These are phyloP conservation scores for Choiromyces venosus DNA, from an alignment of 495 filamentous ascomycete genomes.

Conservation along the genomic window DNA sequence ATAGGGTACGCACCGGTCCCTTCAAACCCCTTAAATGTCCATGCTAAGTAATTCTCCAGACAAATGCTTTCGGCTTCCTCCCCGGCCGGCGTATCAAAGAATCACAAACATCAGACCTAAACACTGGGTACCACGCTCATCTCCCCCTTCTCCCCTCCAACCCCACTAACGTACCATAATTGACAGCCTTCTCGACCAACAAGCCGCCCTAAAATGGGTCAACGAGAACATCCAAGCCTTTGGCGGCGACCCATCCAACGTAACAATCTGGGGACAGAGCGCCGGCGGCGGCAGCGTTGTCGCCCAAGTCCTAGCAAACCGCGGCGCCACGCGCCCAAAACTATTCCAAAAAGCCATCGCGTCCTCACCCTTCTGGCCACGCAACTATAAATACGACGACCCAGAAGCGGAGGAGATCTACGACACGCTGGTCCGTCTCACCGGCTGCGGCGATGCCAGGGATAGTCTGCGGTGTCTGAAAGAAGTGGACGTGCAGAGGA, in stretches of 20 bases:
- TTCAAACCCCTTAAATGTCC: background rate
- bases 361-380: constrained; percentile 59
- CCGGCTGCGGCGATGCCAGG: constrained; percentile 45
- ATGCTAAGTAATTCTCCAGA: constrained; percentile 11
- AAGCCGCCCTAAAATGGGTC: constrained; percentile 65
- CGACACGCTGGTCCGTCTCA: constrained; percentile 45
- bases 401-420: constrained; percentile 52
- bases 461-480: constrained; percentile 52
- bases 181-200: constrained; percentile 56
- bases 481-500: constrained; percentile 48
- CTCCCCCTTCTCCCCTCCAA: too few relatives aligned
- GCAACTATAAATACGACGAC: constrained; percentile 51
- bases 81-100: constrained; percentile 51
- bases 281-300: constrained; percentile 61
- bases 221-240: constrained; percentile 63
- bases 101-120: constrained; percentile 49
- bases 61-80: constrained; percentile 56
- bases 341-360: constrained; percentile 54
- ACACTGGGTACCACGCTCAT: constrained; percentile 51
- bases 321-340: constrained; percentile 21
- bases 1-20: constrained; percentile 44
- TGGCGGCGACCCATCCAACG: constrained; percentile 57
- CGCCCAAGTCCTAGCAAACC: constrained; percentile 52
- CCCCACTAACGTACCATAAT: background rate
- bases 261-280: constrained; percentile 63